phyloP scores from a whole-genome alignment of 257 asterid genomes.

The Scutellaria minor region DNA sequence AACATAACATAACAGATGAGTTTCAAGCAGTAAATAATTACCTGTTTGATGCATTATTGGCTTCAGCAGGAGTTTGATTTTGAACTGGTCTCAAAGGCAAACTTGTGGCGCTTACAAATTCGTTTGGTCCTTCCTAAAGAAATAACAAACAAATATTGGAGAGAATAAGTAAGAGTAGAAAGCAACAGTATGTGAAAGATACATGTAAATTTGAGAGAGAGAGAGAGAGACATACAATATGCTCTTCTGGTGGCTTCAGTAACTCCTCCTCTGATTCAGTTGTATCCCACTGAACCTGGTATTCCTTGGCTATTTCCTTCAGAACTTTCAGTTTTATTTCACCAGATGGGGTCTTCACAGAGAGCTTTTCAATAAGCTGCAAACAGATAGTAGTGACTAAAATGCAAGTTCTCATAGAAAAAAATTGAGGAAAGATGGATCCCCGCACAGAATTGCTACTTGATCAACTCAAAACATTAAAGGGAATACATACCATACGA shows the following conservation, averaged over 20 bases:
- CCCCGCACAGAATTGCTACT: no score
- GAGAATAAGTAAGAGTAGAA: conserved; percentile 2
- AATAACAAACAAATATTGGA: not conserved
- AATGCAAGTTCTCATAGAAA: conserved; percentile 9
- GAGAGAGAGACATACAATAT: no score
- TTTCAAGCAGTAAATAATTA: conserved; percentile 22
- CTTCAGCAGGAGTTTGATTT: conserved; percentile 46
- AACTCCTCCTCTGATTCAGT: no score
- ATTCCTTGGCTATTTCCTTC: no score
- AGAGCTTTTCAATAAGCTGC: no score
- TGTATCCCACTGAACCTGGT: no score
- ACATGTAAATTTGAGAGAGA: not conserved
- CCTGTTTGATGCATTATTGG: conserved; percentile 54
- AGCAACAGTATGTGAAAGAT: not conserved
- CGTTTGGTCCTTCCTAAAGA: conserved; percentile 74
- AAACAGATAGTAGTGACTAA: conserved; percentile 25
- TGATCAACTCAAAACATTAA: not conserved
- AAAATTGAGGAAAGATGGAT: not conserved
- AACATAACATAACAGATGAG: not conserved
- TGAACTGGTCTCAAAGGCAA: conserved; percentile 64
- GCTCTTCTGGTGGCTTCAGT: no score
- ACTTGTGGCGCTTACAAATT: conserved; percentile 73
- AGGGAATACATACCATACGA: conserved; percentile 59
- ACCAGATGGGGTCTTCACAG: no score
- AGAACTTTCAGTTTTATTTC: no score